These are phyloP conservation scores for Saccharomycopsis selenospora DNA, from an alignment of 805 yeast genomes.

Conservation along the genomic window DNA sequence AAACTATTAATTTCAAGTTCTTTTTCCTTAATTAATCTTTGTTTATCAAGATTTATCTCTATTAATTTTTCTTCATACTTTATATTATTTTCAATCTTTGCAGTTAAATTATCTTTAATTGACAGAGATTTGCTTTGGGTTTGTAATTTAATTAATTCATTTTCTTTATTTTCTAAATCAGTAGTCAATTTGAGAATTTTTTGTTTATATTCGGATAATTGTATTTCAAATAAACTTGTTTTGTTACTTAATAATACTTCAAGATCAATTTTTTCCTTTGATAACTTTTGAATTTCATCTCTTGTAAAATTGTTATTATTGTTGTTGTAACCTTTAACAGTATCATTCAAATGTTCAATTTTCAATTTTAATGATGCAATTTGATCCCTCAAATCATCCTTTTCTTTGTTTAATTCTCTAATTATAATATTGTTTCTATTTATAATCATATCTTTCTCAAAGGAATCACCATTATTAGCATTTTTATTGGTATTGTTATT, in stretches of 20 bases:
- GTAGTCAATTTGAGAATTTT: conserved; percentile 22
- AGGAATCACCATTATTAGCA: not conserved
- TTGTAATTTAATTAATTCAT: not conserved
- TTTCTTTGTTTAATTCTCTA: conserved; percentile 27
- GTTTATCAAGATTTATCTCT: conserved; percentile 33
- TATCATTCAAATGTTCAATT: conserved; percentile 32
- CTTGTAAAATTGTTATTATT: conserved; percentile 28
- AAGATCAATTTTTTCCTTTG: conserved; percentile 30
- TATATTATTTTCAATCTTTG: conserved; percentile 27
- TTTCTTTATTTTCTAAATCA: conserved; percentile 3
- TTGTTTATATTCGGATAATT: conserved; percentile 22
- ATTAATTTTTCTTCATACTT: conserved; percentile 35
- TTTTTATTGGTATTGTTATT: not conserved
- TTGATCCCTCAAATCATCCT: conserved; percentile 28
- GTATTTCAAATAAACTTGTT: conserved; percentile 22
- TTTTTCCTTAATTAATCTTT: conserved; percentile 26
- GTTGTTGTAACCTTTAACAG: conserved; percentile 27
- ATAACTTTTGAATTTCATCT: conserved; percentile 34
- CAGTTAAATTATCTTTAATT: not conserved
- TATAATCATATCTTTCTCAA: not conserved
- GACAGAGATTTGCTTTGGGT: too few species aligned
- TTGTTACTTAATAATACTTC: conserved; percentile 26
- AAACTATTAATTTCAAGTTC: conserved; percentile 22
- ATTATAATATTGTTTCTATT: conserved; percentile 24
- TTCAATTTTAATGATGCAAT: conserved; percentile 33